Evolutionary conservation across 345 rosid species (phyloP).

Genomic region (Gossypium rotundifolium): DNA sequence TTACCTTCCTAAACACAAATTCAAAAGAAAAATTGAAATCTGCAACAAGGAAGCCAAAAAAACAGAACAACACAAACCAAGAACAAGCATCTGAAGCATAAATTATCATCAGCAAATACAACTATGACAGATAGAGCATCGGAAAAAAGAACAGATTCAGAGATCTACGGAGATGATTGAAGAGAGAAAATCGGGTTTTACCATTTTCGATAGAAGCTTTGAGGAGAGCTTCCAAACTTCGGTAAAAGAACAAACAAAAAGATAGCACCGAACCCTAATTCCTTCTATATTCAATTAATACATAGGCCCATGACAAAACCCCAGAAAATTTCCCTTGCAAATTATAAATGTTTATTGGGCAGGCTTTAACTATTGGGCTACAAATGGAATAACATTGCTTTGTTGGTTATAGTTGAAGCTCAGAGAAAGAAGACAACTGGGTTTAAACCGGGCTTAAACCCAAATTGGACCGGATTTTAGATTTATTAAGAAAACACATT

Average conservation of each 20-base stretch:
- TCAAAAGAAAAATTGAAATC: neutral
- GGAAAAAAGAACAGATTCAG: too few relatives aligned
- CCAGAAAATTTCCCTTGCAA: neutral
- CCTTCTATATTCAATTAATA: neutral
- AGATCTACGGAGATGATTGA: neutral
- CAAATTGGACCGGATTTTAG: too few relatives aligned
- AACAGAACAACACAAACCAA: neutral
- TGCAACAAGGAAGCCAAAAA: neutral
- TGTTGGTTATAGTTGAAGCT: too few relatives aligned
- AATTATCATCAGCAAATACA: neutral
- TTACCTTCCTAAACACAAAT: neutral
- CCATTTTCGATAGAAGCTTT: slow-evolving; percentile 5
- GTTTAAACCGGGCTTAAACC: too few relatives aligned
- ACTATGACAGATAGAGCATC: neutral
- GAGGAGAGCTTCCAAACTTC: neutral
- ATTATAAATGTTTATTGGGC: neutral
- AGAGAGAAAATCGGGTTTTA: neutral
- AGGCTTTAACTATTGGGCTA: neutral
- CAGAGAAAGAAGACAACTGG: too few relatives aligned
- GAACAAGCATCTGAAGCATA: neutral
- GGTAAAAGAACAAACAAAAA: neutral
- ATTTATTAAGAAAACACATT: too few relatives aligned
- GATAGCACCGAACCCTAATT: neutral
- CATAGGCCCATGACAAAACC: neutral
- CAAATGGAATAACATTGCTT: too few relatives aligned